Percentiles rank a stretch among this genome's conserved stretches.
Conservation (phyloP, 2,329 filamentous ascomycete genomes). For the Sarocladiaceae sp. region DNA sequence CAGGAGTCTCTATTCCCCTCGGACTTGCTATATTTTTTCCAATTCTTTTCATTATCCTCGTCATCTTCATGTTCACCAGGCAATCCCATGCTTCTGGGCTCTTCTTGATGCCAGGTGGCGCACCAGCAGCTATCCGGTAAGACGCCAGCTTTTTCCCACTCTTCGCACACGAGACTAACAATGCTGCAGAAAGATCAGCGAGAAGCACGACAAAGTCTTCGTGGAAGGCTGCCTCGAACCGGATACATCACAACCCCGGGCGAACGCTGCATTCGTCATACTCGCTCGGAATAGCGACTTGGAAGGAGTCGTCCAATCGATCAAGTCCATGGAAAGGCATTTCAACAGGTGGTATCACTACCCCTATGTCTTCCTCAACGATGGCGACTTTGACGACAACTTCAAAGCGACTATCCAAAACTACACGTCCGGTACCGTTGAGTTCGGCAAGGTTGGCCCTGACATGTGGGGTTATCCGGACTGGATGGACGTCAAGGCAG, state of each 20-base stretch:
- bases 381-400: slow-evolving; percentile 91
- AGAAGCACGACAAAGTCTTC: slow-evolving; percentile 96
- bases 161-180: neutral
- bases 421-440: slow-evolving; percentile 81
- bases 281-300: slow-evolving; percentile 94
- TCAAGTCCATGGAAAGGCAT: slow-evolving; percentile 97
- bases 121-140: slow-evolving; percentile 86
- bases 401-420: slow-evolving; percentile 88
- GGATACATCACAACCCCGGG: slow-evolving; percentile 72
- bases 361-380: slow-evolving; percentile 96
- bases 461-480: slow-evolving; percentile 96
- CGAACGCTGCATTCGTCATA: slow-evolving; percentile 94
- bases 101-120: slow-evolving; percentile 82
- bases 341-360: slow-evolving; percentile 99
- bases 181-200: slow-evolving; percentile 78
- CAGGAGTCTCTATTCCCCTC: slow-evolving; percentile 85
- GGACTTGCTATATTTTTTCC: slow-evolving; percentile 93
- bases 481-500: slow-evolving; percentile 91
- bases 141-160: slow-evolving; percentile 18
- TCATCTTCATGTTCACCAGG: slow-evolving; percentile 82
- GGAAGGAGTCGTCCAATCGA: slow-evolving; percentile 90
- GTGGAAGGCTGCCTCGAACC: slow-evolving; percentile 83
- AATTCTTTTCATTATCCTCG: slow-evolving; percentile 83
- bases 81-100: slow-evolving; percentile 79
- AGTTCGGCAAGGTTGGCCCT: slow-evolving; percentile 89